Conservation (phyloP, 805 yeast genomes). For the Hanseniaspora jakobsenii region DNA sequence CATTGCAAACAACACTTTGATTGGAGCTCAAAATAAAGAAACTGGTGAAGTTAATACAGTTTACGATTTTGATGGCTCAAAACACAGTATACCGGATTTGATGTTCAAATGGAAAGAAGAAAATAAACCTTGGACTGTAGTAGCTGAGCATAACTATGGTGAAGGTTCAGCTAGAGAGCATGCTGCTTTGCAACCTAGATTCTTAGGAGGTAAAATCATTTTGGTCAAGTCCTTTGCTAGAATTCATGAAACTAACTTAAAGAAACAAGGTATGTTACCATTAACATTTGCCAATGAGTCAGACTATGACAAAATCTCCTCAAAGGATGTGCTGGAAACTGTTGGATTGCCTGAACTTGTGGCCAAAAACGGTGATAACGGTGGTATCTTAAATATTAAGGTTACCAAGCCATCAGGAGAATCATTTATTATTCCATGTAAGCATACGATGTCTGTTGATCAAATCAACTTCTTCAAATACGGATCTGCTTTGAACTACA, state of each 20-base stretch:
- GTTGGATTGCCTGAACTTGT: conserved; percentile 64
- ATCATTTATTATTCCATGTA: conserved; percentile 55
- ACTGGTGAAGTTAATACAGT: conserved; percentile 91
- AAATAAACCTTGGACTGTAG: conserved; percentile 77
- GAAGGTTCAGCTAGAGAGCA: conserved; percentile 99
- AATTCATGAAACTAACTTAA: conserved; percentile 94
- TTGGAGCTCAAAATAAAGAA: conserved; percentile 94
- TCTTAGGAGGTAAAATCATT: conserved; percentile 80
- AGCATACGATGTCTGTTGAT: conserved; percentile 94
- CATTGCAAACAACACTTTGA: conserved; percentile 86
- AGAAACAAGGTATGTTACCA: conserved; percentile 96
- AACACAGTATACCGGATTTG: conserved; percentile 79
- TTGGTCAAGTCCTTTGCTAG: conserved; percentile 93
- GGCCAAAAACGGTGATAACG: conserved; percentile 73
- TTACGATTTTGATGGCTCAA: conserved; percentile 70
- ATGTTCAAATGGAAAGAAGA: conserved; percentile 93
- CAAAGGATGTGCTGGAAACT: conserved; percentile 72
- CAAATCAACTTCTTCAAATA: conserved; percentile 94
- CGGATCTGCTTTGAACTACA: conserved; percentile 90
- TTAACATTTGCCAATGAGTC: conserved; percentile 79
- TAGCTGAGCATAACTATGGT: conserved; percentile 97
- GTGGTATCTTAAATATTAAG: conserved; percentile 60
- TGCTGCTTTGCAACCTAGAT: conserved; percentile 92
- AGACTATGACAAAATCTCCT: conserved; percentile 70
- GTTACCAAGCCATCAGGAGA: conserved; percentile 69